These are phyloP conservation scores for Candida manassasensis DNA, from an alignment of 805 yeast genomes.

Conservation along the genomic window DNA sequence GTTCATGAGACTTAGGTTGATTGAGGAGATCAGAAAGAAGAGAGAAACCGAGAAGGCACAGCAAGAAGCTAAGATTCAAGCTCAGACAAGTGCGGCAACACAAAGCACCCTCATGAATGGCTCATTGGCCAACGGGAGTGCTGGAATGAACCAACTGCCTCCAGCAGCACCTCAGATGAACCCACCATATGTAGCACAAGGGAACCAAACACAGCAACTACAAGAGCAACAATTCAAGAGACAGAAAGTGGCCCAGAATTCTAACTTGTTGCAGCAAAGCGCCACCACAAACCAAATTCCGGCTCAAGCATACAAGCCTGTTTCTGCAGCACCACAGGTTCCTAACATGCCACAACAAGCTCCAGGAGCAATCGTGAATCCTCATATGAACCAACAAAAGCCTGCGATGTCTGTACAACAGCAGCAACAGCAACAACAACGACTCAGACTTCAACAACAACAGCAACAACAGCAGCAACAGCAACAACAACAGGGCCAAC, in stretches of 20 bases:
- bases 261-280: constrained; percentile 4
- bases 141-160: constrained; percentile 4
- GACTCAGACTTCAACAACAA: constrained; percentile 16
- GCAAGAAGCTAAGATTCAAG: constrained; percentile 38
- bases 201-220: background rate
- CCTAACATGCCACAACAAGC: constrained; percentile 6
- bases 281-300: constrained; percentile 7
- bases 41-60: constrained; percentile 43
- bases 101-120: constrained; percentile 5
- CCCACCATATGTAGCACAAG: constrained; percentile 1
- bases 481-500: constrained; percentile 15
- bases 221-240: constrained; percentile 3
- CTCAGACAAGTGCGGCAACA: constrained; percentile 20
- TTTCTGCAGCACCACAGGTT: constrained; percentile 7
- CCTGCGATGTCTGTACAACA: constrained; percentile 5
- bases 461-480: constrained; percentile 17
- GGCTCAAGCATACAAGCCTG: constrained; percentile 14
- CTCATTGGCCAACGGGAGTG: background rate
- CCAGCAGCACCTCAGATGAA: constrained; percentile 5
- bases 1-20: constrained; percentile 80
- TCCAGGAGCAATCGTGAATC: constrained; percentile 2
- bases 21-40: constrained; percentile 78
- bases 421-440: constrained; percentile 8
- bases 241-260: constrained; percentile 9
- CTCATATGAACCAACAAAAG: constrained; percentile 6